Evolutionary conservation across 108 stramenopile genomes (phyloP).

Genomic region (Schizochytrium sp.): DNA sequence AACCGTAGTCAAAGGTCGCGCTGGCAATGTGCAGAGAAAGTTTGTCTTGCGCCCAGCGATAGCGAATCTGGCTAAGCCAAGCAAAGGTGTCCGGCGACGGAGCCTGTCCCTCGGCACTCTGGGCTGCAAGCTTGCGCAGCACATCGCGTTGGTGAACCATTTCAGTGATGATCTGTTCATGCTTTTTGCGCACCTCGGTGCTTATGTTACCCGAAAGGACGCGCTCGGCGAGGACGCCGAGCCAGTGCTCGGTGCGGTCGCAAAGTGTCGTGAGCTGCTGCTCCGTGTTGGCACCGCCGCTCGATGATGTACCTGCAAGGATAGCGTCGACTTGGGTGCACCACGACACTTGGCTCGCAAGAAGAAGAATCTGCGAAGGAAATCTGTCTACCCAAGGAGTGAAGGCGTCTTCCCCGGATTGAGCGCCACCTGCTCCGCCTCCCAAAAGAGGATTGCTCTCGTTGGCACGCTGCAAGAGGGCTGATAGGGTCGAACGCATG

Average conservation of each 20-base stretch:
- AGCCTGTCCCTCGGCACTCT: neutral
- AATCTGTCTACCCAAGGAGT: conserved; percentile 72
- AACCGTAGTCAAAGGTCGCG: conserved; percentile 88
- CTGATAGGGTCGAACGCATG: conserved; percentile 81
- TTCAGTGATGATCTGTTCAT: conserved; percentile 95
- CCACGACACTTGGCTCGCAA: conserved; percentile 84
- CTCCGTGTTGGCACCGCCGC: conserved; percentile 26
- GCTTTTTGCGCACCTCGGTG: conserved; percentile 78
- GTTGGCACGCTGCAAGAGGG: conserved; percentile 69
- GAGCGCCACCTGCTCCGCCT: conserved; percentile 22
- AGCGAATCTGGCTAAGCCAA: conserved; percentile 85
- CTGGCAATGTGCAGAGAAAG: conserved; percentile 77
- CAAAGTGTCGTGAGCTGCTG: conserved; percentile 20
- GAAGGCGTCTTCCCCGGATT: conserved; percentile 56
- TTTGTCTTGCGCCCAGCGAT: conserved; percentile 68
- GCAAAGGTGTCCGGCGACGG: conserved; percentile 60
- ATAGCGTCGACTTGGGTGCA: conserved; percentile 72
- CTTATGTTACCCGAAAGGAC: conserved; percentile 70
- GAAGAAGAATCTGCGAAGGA: conserved; percentile 89
- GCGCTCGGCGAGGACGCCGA: conserved; percentile 79
- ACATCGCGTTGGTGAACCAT: conserved; percentile 92
- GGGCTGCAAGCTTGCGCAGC: conserved; percentile 64
- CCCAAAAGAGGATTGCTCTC: neutral
- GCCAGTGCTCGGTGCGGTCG: conserved; percentile 38
- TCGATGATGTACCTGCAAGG: conserved; percentile 22